Base-by-base conservation (phyloP, 768 basidiomycete genomes). In the Suillus lakei region DNA sequence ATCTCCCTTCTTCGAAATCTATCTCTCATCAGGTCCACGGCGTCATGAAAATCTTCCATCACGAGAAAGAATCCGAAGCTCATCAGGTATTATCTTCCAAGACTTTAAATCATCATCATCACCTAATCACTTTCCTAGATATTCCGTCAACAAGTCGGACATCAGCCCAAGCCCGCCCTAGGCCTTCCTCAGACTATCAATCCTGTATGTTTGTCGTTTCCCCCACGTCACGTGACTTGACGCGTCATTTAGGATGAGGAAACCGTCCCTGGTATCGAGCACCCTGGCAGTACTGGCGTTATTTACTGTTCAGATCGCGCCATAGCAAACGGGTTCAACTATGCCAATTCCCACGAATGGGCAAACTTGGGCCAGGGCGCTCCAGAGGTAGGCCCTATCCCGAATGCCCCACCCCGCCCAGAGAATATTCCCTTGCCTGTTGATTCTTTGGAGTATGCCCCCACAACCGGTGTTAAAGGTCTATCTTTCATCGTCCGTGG, bases 291-390 rank as follows among this genome's bases (percentile, higher is more conserved):
- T 70, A 85, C 84, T 1, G 81, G 85, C 65, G 88, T 90, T 32
- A 89, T 96, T 72, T 98, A 96, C 75, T 96, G 95, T 77, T 94
- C 92, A 2, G 93, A 96, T 73, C 89, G 95, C 65, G 93, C 95
- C n/a, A 93, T 95, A 82, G 95, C 95, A 13, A 97, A 98, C 73
- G 96, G 96, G 10, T 98, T 95, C 82, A 89, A 80, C 68, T 92
- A 93, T 69, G 86, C 91, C 65, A 81, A 82, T 68, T 88, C 88
- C 16, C 89, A 93, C 71, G 89, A 90, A 68, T 95, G 94, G 93
- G 85, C 91, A 6, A 94, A 95, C 73, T 83, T 94, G 12, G 96
- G 96, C n/a, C 95, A 96, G 78, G 93, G 92, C 50, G 93, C 93
- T 18, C 95, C 95, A 9, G 94, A 95, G 77, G 91, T 95, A 5